Evolutionary conservation across 2,329 filamentous ascomycete species (phyloP).

Genomic region (Microdochium bolleyi): DNA sequence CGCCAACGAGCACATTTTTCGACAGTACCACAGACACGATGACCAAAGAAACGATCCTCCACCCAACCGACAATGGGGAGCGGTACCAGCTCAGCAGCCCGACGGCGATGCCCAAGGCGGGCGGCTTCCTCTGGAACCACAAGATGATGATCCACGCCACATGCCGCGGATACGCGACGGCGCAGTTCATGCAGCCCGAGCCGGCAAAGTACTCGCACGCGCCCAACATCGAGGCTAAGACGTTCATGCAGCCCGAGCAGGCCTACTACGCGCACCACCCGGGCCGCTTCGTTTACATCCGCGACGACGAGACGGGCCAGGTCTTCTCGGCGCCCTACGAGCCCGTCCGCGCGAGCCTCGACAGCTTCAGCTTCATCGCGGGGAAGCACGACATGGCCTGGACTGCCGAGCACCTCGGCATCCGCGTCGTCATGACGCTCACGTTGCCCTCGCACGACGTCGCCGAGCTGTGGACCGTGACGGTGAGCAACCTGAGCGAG

Average conservation of each 20-base stretch:
- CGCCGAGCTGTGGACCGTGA: slow-evolving; percentile 46
- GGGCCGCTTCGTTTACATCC: slow-evolving; percentile 51
- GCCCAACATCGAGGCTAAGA: slow-evolving; percentile 48
- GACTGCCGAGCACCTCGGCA: slow-evolving; percentile 40
- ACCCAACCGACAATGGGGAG: slow-evolving; percentile 35
- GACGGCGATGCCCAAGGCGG: slow-evolving; percentile 47
- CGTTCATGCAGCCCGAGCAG: slow-evolving; percentile 54
- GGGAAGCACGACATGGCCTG: slow-evolving; percentile 48
- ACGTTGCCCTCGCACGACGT: slow-evolving; percentile 44
- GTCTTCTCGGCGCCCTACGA: slow-evolving; percentile 49
- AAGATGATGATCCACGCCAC: slow-evolving; percentile 54
- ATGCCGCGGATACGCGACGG: slow-evolving; percentile 49
- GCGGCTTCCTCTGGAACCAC: slow-evolving; percentile 51
- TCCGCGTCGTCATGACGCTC: slow-evolving; percentile 43
- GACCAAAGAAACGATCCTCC: slow-evolving; percentile 14
- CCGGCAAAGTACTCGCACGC: slow-evolving; percentile 52
- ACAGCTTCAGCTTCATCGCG: slow-evolving; percentile 43
- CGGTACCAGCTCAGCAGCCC: slow-evolving; percentile 48
- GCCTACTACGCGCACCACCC: slow-evolving; percentile 52
- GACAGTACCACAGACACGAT: not conserved
- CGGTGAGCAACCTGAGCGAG: slow-evolving; percentile 38
- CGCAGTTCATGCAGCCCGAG: slow-evolving; percentile 54
- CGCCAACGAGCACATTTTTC: not conserved
- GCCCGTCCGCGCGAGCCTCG: slow-evolving; percentile 38
- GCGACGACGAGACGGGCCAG: slow-evolving; percentile 41